Evolutionary conservation across 108 stramenopile species (phyloP).

Genomic region (Pseudonitzschia multistriata): DNA sequence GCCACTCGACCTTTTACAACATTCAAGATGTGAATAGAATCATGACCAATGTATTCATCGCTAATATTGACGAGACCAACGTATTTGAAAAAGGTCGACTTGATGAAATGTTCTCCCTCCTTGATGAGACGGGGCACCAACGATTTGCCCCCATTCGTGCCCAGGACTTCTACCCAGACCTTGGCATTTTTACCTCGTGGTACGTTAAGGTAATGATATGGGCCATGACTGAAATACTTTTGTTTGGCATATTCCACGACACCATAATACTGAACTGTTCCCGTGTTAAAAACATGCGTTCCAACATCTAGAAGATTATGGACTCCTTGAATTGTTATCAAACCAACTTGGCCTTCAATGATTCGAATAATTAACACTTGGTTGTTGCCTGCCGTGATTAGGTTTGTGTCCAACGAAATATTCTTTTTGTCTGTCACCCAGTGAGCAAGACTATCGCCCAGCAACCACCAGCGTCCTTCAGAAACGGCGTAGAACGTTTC

Average conservation of each 20-base stretch:
- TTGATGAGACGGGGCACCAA: constrained; percentile 30
- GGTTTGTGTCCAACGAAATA: constrained; percentile 12
- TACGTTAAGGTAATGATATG: constrained; percentile 32
- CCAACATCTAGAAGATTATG: constrained; percentile 29
- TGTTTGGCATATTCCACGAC: neutral
- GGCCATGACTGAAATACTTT: constrained; percentile 29
- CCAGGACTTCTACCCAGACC: constrained; percentile 30
- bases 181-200: constrained; percentile 29
- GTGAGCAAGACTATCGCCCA: neutral
- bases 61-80: constrained; percentile 22
- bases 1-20: constrained; percentile 35
- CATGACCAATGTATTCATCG: constrained; percentile 31
- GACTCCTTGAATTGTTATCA: constrained; percentile 21
- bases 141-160: constrained; percentile 15
- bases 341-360: constrained; percentile 25
- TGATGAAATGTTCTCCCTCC: constrained; percentile 37
- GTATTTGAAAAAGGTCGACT: constrained; percentile 30
- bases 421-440: constrained; percentile 17
- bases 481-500: constrained; percentile 30
- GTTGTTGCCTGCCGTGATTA: constrained; percentile 9
- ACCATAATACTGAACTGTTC: constrained; percentile 13
- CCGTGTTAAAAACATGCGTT: constrained; percentile 41
- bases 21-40: constrained; percentile 21
- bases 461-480: constrained; percentile 32
- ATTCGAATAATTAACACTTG: constrained; percentile 34